Conservation (phyloP, 148 eudicot species). For the Rhododendron griersonianum region DNA sequence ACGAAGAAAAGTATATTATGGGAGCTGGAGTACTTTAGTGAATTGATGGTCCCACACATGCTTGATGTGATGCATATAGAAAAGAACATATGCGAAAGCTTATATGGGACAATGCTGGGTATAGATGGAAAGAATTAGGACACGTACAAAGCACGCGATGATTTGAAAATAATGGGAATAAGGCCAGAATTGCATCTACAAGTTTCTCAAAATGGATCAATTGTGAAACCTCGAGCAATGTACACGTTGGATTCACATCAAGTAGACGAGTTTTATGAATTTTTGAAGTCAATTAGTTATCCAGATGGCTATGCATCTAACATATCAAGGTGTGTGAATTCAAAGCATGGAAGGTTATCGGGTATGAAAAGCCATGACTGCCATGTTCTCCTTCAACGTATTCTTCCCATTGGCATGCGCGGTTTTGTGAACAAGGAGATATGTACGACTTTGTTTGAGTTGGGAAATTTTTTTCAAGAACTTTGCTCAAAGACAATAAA, state of each 20-base stretch:
- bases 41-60: neutral
- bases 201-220: too few species aligned
- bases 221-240: too few species aligned
- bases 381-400: neutral
- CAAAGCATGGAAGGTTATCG: neutral
- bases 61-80: slow-evolving; percentile 7
- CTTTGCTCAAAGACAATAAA: neutral
- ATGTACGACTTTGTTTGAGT: neutral
- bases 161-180: neutral
- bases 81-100: neutral
- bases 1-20: neutral
- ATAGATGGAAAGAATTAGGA: neutral
- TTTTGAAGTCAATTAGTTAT: neutral
- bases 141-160: neutral
- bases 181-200: neutral
- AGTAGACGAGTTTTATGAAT: neutral
- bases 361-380: slow-evolving; percentile 6
- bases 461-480: neutral
- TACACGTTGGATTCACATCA: neutral
- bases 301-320: slow-evolving; percentile 6
- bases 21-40: neutral
- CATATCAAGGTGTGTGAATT: neutral
- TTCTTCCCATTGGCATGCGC: neutral
- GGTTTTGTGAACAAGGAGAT: neutral
- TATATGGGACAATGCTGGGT: neutral